Conservation (phyloP, 257 asterid genomes). For the Ocimum tenuiflorum region DNA sequence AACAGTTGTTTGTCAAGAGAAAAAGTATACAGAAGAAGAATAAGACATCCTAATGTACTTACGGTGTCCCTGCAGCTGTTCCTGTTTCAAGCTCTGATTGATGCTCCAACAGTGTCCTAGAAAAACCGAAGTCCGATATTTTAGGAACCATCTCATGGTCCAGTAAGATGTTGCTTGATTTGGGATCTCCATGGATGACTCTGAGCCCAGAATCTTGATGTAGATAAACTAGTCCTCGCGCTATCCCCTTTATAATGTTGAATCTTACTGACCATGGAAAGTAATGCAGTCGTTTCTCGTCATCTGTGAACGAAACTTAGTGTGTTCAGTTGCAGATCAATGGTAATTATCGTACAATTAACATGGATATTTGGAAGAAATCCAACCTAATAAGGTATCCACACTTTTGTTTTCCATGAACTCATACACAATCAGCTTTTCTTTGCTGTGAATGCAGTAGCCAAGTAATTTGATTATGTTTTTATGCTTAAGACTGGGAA, state of each 20-base stretch:
- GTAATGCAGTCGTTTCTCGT: background rate
- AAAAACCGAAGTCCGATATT: conserved; percentile 15
- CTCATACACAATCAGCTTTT: conserved; percentile 14
- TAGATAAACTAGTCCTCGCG: conserved; percentile 22
- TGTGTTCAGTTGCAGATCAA: background rate
- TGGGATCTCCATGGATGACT: conserved; percentile 14
- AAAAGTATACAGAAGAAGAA: background rate
- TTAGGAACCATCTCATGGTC: conserved; percentile 24
- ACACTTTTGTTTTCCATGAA: conserved; percentile 20
- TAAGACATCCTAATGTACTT: background rate
- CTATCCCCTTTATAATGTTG: conserved; percentile 22
- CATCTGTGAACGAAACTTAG: background rate
- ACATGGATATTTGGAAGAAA: background rate
- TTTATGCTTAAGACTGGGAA: conserved; percentile 13
- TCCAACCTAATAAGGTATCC: background rate
- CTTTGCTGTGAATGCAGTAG: conserved; percentile 17
- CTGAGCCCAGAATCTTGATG: conserved; percentile 16
- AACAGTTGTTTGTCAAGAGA: background rate
- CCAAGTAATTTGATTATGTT: conserved; percentile 25
- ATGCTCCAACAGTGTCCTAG: conserved; percentile 1
- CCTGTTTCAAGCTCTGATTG: conserved; percentile 1
- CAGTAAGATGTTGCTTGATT: conserved; percentile 18
- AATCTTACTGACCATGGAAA: conserved; percentile 19
- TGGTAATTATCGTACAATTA: background rate
- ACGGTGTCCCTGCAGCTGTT: conserved; percentile 3